These are phyloP conservation scores for Isatis lusitanica DNA, from an alignment of 441 rosid genomes.

Conservation along the genomic window DNA sequence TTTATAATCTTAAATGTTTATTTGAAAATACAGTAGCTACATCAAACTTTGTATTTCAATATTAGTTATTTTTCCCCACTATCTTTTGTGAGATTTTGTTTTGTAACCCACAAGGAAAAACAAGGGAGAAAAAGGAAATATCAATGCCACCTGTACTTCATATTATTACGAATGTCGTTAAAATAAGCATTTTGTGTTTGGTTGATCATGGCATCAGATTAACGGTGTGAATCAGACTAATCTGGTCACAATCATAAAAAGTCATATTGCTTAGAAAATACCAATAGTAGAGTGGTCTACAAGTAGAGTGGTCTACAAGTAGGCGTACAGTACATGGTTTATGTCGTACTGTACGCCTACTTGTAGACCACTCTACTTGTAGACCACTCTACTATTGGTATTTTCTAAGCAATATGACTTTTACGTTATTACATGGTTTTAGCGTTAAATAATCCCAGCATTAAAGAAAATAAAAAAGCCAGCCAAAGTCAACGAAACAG, in stretches of 20 bases:
- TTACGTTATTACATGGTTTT: neutral
- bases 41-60: neutral
- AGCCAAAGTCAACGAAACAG: neutral
- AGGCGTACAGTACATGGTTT: too few species aligned
- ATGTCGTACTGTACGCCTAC: too few species aligned
- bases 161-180: neutral
- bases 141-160: neutral
- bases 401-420: too few species aligned
- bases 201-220: neutral
- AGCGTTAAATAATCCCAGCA: neutral
- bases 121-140: neutral
- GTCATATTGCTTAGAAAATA: neutral
- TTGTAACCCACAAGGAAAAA: neutral
- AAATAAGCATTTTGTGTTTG: neutral
- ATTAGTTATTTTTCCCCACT: neutral
- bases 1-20: neutral
- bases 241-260: neutral
- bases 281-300: neutral
- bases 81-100: neutral
- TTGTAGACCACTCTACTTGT: too few species aligned
- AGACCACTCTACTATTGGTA: too few species aligned
- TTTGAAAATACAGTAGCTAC: neutral
- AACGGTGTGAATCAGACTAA: neutral
- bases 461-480: neutral
- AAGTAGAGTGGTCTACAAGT: too few species aligned